Evolutionary conservation across 805 yeast genomes (phyloP).

Genomic region (Pichia heedii): DNA sequence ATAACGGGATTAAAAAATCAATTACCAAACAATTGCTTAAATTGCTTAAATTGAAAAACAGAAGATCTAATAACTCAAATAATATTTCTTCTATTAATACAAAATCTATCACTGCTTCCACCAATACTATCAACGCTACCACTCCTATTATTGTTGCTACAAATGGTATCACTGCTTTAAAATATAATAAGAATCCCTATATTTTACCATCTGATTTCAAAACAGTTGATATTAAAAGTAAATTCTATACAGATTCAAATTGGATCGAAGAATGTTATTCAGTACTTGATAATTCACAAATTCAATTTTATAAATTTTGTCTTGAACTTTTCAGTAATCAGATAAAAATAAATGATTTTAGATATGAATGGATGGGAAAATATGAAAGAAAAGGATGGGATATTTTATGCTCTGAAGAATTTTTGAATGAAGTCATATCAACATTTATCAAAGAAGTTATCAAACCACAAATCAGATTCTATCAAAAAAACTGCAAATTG

Average conservation of each 20-base stretch:
- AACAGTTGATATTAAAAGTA: background rate
- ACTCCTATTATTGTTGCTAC: no score
- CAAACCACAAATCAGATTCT: background rate
- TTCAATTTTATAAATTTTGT: background rate
- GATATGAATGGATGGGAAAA: background rate
- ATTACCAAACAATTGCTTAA: no score
- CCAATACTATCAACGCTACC: no score
- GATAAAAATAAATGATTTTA: background rate
- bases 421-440: background rate
- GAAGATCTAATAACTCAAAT: no score
- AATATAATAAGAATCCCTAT: no score
- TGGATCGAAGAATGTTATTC: background rate
- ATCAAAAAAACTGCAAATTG: background rate
- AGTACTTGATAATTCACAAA: background rate
- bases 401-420: background rate
- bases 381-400: background rate
- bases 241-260: background rate
- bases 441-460: background rate
- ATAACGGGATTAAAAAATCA: no score
- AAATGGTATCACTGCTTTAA: no score
- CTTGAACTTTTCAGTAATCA: background rate
- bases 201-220: no score
- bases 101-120: no score
- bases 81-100: no score
- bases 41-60: no score